Evolutionary conservation across 352 stramenopile genomes (phyloP).

Genomic region (Phytophthora citricola): DNA sequence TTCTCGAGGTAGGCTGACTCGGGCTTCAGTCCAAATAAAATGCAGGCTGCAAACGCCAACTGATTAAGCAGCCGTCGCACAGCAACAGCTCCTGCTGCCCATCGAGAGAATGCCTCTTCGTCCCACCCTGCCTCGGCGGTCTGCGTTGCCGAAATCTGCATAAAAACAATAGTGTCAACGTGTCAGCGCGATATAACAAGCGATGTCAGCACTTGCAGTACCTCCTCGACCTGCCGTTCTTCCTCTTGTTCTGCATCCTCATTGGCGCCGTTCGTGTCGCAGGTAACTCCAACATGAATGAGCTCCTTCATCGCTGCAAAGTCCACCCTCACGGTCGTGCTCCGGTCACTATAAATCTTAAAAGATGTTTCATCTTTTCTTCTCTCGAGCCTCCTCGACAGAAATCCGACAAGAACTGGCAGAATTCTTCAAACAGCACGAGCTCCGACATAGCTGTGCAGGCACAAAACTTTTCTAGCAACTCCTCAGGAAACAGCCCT

Average conservation of each 20-base stretch:
- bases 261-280: constrained; percentile 20
- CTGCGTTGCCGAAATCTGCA: constrained; percentile 48
- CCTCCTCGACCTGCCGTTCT: constrained; percentile 50
- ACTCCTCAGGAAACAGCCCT: constrained; percentile 48
- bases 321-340: constrained; percentile 39
- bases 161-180: not conserved
- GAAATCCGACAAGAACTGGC: constrained; percentile 78
- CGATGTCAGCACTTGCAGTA: constrained; percentile 13
- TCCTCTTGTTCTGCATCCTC: constrained; percentile 41
- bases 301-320: constrained; percentile 55
- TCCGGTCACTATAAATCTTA: constrained; percentile 56
- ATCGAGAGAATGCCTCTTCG: constrained; percentile 59
- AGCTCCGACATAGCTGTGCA: constrained; percentile 51
- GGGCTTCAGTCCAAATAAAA: constrained; percentile 81
- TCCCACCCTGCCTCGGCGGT: constrained; percentile 48
- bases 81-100: constrained; percentile 44
- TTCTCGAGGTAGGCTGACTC: constrained; percentile 71
- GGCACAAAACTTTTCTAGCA: constrained; percentile 58
- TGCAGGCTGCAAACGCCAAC: constrained; percentile 75
- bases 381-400: constrained; percentile 55
- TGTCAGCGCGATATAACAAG: not conserved
- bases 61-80: constrained; percentile 71
- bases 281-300: constrained; percentile 40
- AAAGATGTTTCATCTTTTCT: constrained; percentile 56
- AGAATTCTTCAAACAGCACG: constrained; percentile 87